Conservation (phyloP, 371 early-diverging fungal species). For the Apophysomyces sp. region DNA sequence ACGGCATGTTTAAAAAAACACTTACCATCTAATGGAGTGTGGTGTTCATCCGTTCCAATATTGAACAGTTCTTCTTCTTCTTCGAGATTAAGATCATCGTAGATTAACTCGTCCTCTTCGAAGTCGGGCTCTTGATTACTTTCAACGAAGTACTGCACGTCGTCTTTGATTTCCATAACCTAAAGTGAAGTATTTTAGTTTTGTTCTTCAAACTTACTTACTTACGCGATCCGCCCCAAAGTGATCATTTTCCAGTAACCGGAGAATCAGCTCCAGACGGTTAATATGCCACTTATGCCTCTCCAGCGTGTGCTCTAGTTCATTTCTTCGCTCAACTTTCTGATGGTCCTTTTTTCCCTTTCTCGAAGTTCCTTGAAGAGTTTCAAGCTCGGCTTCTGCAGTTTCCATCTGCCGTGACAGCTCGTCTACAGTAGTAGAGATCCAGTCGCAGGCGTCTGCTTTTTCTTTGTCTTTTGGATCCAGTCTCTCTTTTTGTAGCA, state of each 20-base stretch:
- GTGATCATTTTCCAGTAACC: constrained; percentile 91
- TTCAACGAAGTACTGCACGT: constrained; percentile 90
- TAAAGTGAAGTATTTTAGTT: constrained; percentile 20
- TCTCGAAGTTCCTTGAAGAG: constrained; percentile 69
- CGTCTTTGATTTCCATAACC: constrained; percentile 79
- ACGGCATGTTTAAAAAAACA: background rate
- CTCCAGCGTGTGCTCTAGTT: constrained; percentile 74
- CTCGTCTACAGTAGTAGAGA: constrained; percentile 78
- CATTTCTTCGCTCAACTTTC: constrained; percentile 68
- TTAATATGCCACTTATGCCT: constrained; percentile 89
- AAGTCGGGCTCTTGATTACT: constrained; percentile 87
- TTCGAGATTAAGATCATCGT: constrained; percentile 90
- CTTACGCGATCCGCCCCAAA: constrained; percentile 77
- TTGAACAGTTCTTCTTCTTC: constrained; percentile 83
- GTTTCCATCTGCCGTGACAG: constrained; percentile 87
- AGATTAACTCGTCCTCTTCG: constrained; percentile 89
- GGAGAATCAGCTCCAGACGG: constrained; percentile 85
- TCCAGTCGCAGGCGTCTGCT: constrained; percentile 77
- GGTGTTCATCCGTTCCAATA: constrained; percentile 57
- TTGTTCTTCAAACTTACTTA: background rate
- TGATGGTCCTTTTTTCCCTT: constrained; percentile 74
- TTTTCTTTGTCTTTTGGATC: constrained; percentile 95
- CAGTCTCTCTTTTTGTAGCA: constrained; percentile 73
- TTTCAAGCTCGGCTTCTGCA: constrained; percentile 88
- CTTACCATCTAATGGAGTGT: constrained; percentile 29